A percentile compares a stretch with the other conserved stretches of the same genome.
Evolutionary conservation across 164 flowering plant species (phyloP).

Genomic region (Dillenia suffruticosa): DNA sequence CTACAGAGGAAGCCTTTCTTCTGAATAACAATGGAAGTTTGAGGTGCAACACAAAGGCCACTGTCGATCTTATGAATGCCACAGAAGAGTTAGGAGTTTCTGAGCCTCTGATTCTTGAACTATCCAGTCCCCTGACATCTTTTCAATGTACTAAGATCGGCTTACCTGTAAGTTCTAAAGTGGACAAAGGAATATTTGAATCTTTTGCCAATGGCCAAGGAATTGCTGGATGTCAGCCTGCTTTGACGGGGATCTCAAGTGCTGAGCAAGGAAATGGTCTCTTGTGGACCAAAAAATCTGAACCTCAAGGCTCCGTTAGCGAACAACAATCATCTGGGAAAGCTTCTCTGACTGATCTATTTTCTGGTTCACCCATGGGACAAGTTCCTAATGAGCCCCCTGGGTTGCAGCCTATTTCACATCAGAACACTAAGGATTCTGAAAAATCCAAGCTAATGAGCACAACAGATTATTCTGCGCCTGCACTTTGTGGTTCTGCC

Average conservation of each 20-base stretch:
- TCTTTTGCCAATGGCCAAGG: slow-evolving; percentile 16
- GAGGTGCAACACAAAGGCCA: slow-evolving; percentile 5
- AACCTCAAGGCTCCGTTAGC: slow-evolving; percentile 8
- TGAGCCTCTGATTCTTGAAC: slow-evolving; percentile 12
- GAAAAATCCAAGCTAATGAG: slow-evolving; percentile 6
- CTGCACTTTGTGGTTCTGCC: slow-evolving; percentile 2
- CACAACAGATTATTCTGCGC: slow-evolving; percentile 16
- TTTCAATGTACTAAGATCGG: slow-evolving; percentile 11
- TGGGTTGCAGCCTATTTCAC: slow-evolving; percentile 6
- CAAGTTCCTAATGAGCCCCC: slow-evolving; percentile 7
- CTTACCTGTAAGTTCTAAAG: slow-evolving; percentile 5
- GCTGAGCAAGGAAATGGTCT: slow-evolving; percentile 8
- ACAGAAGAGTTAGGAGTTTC: slow-evolving; percentile 14
- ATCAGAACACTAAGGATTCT: slow-evolving; percentile 9
- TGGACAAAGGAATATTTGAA: slow-evolving; percentile 12
- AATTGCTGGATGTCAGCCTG: slow-evolving; percentile 13
- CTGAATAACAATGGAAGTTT: slow-evolving; percentile 9
- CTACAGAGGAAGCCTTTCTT: slow-evolving; percentile 10
- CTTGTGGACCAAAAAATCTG: slow-evolving; percentile 16
- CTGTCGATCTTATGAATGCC: slow-evolving; percentile 1
- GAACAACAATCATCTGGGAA: slow-evolving; percentile 10
- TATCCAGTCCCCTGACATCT: slow-evolving; percentile 10
- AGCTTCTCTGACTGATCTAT: slow-evolving; percentile 5
- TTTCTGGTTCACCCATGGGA: slow-evolving; percentile 11
- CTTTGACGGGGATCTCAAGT: slow-evolving; percentile 8